Evolutionary conservation across 2,329 filamentous ascomycete genomes (phyloP).

Genomic region (Aspergillus transmontanensis): DNA sequence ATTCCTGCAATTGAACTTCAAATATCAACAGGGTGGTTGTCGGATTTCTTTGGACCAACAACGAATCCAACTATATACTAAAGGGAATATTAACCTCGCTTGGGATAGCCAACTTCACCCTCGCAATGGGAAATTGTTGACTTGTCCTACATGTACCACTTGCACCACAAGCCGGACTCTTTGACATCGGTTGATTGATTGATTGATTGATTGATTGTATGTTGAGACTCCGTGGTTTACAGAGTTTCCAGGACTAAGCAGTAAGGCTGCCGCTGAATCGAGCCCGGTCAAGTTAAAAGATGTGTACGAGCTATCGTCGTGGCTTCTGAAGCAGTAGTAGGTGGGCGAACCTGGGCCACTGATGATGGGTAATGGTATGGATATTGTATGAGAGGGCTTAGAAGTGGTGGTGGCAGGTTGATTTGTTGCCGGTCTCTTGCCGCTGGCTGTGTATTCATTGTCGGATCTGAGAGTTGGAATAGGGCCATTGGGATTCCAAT

Average conservation of each 20-base stretch:
- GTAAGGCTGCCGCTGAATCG: neutral
- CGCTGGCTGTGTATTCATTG: neutral
- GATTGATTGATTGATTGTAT: no score
- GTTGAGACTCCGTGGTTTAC: neutral
- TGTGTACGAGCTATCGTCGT: neutral
- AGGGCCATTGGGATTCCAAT: neutral
- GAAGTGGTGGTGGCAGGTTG: neutral
- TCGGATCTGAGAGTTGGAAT: neutral
- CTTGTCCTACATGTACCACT: neutral
- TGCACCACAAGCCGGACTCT: neutral
- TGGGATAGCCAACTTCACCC: neutral
- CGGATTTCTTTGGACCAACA: no score
- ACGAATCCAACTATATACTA: no score
- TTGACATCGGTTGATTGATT: no score
- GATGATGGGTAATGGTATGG: neutral
- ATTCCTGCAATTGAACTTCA: no score
- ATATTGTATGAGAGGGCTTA: neutral
- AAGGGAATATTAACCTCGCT: neutral
- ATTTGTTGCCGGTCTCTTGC: neutral
- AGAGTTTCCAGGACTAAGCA: neutral
- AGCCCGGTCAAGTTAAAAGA: no score
- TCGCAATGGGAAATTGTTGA: neutral
- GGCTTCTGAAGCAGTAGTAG: neutral
- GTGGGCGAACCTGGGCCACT: neutral
- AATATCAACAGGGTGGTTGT: no score